These are phyloP conservation scores for Coemansia sp. DNA, from an alignment of 192 early-diverging fungal species.

Conservation along the genomic window DNA sequence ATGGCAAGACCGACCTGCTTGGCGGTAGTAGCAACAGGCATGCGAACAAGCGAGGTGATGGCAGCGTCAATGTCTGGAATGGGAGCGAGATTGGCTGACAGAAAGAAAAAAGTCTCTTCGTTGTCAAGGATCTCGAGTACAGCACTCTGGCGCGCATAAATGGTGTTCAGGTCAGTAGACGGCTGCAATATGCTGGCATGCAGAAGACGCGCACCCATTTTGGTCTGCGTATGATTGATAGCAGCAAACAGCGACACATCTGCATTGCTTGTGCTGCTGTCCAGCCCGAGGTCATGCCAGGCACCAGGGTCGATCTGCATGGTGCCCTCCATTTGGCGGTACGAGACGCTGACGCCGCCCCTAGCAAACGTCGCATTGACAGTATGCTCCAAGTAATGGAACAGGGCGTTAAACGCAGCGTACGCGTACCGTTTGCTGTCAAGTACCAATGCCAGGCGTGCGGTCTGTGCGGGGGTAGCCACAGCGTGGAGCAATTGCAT, in stretches of 20 bases:
- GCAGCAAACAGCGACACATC: conserved; percentile 22
- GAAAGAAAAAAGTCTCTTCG: conserved; percentile 53
- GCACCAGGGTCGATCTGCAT: conserved; percentile 52
- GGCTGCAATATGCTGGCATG: conserved; percentile 79
- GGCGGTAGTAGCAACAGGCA: conserved; percentile 50
- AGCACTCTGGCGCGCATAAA: conserved; percentile 28
- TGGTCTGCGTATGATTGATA: conserved; percentile 36
- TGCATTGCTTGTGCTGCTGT: not conserved
- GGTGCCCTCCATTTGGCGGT: conserved; percentile 44
- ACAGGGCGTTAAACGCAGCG: conserved; percentile 40
- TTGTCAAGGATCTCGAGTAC: conserved; percentile 41
- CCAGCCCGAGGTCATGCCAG: conserved; percentile 36
- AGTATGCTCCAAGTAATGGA: conserved; percentile 23
- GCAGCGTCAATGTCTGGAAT: conserved; percentile 58
- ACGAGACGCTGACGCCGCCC: conserved; percentile 19
- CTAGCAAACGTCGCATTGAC: conserved; percentile 9
- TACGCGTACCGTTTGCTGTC: conserved; percentile 40
- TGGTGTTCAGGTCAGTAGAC: conserved; percentile 34
- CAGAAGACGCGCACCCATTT: conserved; percentile 59
- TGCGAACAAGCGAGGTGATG: conserved; percentile 54
- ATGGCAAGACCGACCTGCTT: conserved; percentile 64
- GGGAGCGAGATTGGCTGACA: conserved; percentile 46
- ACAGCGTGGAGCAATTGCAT: conserved; percentile 15
- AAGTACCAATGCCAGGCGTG: conserved; percentile 19
- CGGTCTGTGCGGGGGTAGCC: conserved; percentile 13